A percentile compares a stretch with the other conserved stretches of the same genome.
These are phyloP conservation scores for Dendrocalamus sinicus DNA, from an alignment of 176 grass and related monocot species.

Conservation along the genomic window DNA sequence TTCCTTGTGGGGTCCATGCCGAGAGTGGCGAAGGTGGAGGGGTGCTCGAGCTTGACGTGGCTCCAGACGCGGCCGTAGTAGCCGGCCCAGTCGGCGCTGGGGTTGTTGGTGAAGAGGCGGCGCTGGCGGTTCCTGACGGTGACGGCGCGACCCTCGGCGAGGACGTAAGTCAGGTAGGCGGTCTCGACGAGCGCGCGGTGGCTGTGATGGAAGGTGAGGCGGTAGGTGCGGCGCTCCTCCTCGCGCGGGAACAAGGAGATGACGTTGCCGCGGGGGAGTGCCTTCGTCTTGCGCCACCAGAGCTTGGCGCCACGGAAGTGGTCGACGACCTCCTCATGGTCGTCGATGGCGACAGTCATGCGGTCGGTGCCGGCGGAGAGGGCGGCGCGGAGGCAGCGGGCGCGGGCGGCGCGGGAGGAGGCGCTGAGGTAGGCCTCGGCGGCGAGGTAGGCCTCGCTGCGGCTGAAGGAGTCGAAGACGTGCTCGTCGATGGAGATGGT, in stretches of 20 bases:
- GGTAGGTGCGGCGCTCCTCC: constrained; percentile 26
- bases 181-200: too few species aligned
- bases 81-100: constrained; percentile 14
- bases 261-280: background rate
- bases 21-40: too few species aligned
- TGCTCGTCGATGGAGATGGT: constrained; percentile 61
- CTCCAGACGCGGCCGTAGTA: background rate
- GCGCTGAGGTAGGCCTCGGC: background rate
- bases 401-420: constrained; percentile 26
- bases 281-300: constrained; percentile 43
- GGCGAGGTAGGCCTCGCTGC: constrained; percentile 46
- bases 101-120: constrained; percentile 59
- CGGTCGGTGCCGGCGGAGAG: constrained; percentile 31
- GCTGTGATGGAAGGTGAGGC: too few species aligned
- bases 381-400: constrained; percentile 51
- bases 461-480: constrained; percentile 26
- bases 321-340: constrained; percentile 56
- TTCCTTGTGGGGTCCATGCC: too few species aligned
- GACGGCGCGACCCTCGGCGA: constrained; percentile 44
- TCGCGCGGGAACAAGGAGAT: constrained; percentile 12
- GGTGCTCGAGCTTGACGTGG: too few species aligned
- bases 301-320: constrained; percentile 39
- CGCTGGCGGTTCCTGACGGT: constrained; percentile 42
- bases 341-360: constrained; percentile 47
- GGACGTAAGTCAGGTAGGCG: constrained; percentile 13